Percentiles rank a stretch among this genome's conserved stretches.
Evolutionary conservation across 148 eudicot genomes (phyloP).

Genomic region (Amaranthus hypochondriacus): DNA sequence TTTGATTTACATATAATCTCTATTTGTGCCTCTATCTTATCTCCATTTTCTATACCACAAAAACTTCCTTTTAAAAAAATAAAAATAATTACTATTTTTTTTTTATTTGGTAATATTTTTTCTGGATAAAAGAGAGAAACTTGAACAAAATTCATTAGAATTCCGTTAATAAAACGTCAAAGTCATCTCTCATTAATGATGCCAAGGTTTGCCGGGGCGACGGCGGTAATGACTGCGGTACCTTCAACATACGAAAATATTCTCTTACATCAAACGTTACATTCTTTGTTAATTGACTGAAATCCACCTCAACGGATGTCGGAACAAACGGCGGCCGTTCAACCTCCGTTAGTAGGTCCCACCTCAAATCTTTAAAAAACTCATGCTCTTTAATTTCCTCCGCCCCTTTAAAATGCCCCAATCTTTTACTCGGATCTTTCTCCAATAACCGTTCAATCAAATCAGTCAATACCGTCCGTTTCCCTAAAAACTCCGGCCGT

Average conservation of each 20-base stretch:
- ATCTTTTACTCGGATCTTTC: slow-evolving; percentile 59
- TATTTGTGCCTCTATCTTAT: no score
- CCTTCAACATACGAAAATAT: slow-evolving; percentile 39
- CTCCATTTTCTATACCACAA: no score
- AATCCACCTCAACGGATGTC: slow-evolving; percentile 17
- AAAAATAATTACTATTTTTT: not conserved
- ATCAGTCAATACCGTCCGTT: slow-evolving; percentile 44
- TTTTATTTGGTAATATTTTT: no score
- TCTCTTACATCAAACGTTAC: slow-evolving; percentile 39
- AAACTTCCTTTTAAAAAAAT: no score
- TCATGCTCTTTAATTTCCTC: slow-evolving; percentile 59
- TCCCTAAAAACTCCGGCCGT: slow-evolving; percentile 46
- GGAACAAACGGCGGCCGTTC: slow-evolving; percentile 78
- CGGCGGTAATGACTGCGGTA: slow-evolving; percentile 27
- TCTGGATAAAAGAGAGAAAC: no score
- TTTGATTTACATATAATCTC: no score
- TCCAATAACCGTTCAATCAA: slow-evolving; percentile 58
- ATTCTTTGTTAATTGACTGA: slow-evolving; percentile 4
- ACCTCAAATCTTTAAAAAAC: slow-evolving; percentile 62
- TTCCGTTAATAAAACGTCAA: slow-evolving; percentile 38
- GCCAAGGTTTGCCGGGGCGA: slow-evolving; percentile 9
- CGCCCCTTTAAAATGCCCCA: slow-evolving; percentile 64
- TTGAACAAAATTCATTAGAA: slow-evolving; percentile 6
- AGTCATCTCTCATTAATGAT: slow-evolving; percentile 12
- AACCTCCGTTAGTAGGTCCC: slow-evolving; percentile 70